Base-by-base conservation (phyloP, 441 rosid genomes). In the Rhodomyrtus psidioides region DNA sequence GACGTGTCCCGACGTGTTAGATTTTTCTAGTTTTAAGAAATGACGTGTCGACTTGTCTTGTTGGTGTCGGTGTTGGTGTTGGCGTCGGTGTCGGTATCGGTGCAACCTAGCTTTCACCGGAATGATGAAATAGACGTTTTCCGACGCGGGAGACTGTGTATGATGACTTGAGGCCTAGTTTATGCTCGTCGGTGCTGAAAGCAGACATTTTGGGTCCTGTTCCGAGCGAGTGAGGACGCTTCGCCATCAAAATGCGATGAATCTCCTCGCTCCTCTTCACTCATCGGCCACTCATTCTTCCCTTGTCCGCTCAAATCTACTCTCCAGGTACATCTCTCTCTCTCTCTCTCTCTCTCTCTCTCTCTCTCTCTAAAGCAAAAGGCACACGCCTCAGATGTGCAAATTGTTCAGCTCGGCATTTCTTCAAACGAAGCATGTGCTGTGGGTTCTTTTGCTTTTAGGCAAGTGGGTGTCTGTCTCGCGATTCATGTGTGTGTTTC, bases 161-260 rank as follows among this genome's bases (percentile, higher is more conserved):
- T 7, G 79, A 39, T 5, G 79, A 70, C 53, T 6, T 51, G 56
- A 6, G 56, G 24, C 57, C 24, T 56, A 9, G 59, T 4, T 9
- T 3, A 23, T 56, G 59, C 59, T 56, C 59, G 27, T 56, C 13
- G 59, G 59, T 9, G 59, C 59, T 23, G 59, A 24, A 56, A 10
- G 59, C 59, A 4, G 24, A 56, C 59, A 5, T 9, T 24, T 56
- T 56, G 13, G 26, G 59, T 56, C 13, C 27, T 9, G 59, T 56
- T 56, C 59, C 8, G 6, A 9, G n/a, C 59, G 13, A 56, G 59
- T 4, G n/a, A 24, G 9, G n/a, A 9, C n/a, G 9, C 59, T 21
- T 12, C n/a, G 4, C 79, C 79, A 39, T 70, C 79, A 23, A 27
- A 65, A 70, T 85, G 83, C 74, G 14, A 85, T 85, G 86, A 76